Evolutionary conservation across 495 filamentous ascomycete species (phyloP).

Genomic region (Clavariopsis aquatica): DNA sequence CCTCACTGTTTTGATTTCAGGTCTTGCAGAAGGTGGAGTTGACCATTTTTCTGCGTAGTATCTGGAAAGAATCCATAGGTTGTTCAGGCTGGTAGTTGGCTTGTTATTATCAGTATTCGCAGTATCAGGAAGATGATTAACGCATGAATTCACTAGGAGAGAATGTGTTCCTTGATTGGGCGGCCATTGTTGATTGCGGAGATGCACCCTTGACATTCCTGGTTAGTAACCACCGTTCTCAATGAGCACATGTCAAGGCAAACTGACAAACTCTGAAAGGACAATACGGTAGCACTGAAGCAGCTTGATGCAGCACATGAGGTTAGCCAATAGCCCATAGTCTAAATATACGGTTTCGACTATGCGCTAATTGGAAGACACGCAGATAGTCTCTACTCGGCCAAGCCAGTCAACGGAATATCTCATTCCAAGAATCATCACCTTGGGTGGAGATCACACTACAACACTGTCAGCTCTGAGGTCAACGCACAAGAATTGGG

Average conservation of each 20-base stretch:
- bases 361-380: constrained; percentile 3
- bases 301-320: constrained; percentile 53
- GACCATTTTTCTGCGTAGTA: too few species aligned
- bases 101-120: too few species aligned
- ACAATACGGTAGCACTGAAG: constrained; percentile 55
- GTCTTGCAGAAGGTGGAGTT: too few species aligned
- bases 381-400: constrained; percentile 40
- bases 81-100: too few species aligned
- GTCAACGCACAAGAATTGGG: constrained; percentile 50
- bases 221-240: constrained; percentile 32
- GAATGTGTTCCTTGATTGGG: constrained; percentile 52
- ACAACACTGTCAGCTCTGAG: constrained; percentile 54
- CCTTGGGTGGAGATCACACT: constrained; percentile 56
- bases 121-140: too few species aligned
- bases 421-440: constrained; percentile 50
- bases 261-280: constrained; percentile 33
- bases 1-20: not conserved
- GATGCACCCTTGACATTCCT: constrained; percentile 55
- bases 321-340: constrained; percentile 35
- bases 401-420: constrained; percentile 36
- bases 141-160: constrained; percentile 42
- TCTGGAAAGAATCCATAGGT: too few species aligned
- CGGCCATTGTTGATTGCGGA: constrained; percentile 55
- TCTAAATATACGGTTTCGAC: too few species aligned
- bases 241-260: not conserved